Conservation (phyloP, 768 basidiomycete genomes). For the Dioszegia hungarica region DNA sequence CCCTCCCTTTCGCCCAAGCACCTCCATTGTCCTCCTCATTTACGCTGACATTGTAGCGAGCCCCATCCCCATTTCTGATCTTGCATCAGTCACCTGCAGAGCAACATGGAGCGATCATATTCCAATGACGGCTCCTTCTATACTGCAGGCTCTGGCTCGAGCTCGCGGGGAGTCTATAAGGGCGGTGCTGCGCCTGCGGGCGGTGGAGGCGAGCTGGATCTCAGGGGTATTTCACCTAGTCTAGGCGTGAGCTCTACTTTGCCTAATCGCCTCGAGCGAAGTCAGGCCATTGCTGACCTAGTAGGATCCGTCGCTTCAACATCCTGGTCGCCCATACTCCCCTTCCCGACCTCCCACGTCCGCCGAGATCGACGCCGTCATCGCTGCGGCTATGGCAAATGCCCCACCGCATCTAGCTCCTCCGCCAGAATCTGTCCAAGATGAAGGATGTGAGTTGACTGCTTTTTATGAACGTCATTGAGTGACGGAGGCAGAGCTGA, state of each 20-base stretch:
- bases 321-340: constrained; percentile 13
- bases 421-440: constrained; percentile 39
- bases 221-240: not conserved
- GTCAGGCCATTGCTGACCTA: not conserved
- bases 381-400: constrained; percentile 79
- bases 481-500: not conserved
- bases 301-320: not conserved
- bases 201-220: not conserved
- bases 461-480: too few relatives aligned
- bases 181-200: too few relatives aligned
- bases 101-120: not conserved
- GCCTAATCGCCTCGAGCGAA: too few relatives aligned
- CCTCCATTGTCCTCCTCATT: too few relatives aligned
- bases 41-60: not conserved
- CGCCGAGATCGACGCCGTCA: constrained; percentile 86
- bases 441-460: constrained; percentile 16
- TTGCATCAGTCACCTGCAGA: too few relatives aligned
- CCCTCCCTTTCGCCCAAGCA: too few relatives aligned
- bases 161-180: too few relatives aligned
- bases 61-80: not conserved
- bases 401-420: constrained; percentile 51
- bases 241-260: not conserved
- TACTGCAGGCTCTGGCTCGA: not conserved
- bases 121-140: not conserved
- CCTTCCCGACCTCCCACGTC: constrained; percentile 45